Conservation (phyloP, 2,329 filamentous ascomycete species). For the Trichoderma koningiopsis region DNA sequence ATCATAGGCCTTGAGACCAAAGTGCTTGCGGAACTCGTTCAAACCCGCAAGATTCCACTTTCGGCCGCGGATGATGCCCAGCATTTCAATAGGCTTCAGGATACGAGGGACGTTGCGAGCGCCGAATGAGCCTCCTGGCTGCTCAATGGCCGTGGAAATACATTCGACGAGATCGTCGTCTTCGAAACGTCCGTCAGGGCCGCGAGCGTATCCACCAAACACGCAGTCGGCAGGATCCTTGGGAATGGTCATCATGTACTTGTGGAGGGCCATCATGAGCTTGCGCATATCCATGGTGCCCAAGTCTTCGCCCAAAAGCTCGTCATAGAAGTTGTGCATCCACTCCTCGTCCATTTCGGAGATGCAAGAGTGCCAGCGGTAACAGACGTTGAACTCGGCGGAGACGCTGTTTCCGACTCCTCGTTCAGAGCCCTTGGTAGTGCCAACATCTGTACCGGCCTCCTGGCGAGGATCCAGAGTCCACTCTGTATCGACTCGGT, state of each 20-base stretch:
- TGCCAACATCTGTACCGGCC: conserved; percentile 59
- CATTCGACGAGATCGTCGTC: conserved; percentile 78
- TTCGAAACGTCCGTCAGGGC: conserved; percentile 66
- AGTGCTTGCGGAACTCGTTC: conserved; percentile 85
- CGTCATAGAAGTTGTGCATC: conserved; percentile 69
- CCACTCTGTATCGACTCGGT: conserved; percentile 69
- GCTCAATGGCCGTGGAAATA: conserved; percentile 69
- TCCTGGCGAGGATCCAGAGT: conserved; percentile 75
- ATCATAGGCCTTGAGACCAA: conserved; percentile 73
- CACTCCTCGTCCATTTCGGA: conserved; percentile 72
- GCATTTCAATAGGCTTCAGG: conserved; percentile 74
- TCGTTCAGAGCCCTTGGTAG: conserved; percentile 61
- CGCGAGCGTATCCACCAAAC: conserved; percentile 68
- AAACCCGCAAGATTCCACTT: conserved; percentile 76
- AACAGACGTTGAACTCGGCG: conserved; percentile 86
- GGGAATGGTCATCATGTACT: conserved; percentile 62
- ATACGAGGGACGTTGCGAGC: conserved; percentile 72
- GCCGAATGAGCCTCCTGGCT: conserved; percentile 74
- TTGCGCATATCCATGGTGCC: conserved; percentile 59
- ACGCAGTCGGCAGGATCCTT: conserved; percentile 68
- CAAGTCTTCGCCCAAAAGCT: conserved; percentile 60
- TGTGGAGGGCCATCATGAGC: conserved; percentile 63
- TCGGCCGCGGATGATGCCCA: conserved; percentile 76
- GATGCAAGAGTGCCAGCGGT: conserved; percentile 85
- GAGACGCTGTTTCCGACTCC: conserved; percentile 83